Evolutionary conservation across 1,284 basidiomycete species (phyloP).

Genomic region (Trametes polyzona): DNA sequence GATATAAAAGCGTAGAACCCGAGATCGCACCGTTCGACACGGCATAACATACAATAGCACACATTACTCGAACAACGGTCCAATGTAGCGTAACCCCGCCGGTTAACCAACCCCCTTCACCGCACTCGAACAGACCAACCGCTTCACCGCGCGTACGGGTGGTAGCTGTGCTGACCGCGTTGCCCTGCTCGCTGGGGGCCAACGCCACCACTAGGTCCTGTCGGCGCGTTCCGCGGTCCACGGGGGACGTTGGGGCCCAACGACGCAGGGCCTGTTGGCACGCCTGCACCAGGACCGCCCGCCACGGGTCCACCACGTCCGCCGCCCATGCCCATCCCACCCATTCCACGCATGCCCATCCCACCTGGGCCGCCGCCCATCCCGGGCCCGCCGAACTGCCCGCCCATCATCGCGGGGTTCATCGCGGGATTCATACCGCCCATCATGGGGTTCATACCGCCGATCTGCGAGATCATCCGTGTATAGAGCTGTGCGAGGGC

Average conservation of each 20-base stretch:
- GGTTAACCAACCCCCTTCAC: neutral
- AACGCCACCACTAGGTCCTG: constrained; percentile 55
- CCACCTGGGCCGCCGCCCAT: constrained; percentile 43
- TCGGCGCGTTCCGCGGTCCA: constrained; percentile 64
- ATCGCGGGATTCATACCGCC: constrained; percentile 57
- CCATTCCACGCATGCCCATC: constrained; percentile 45
- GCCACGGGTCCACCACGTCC: constrained; percentile 51
- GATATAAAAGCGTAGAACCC: neutral
- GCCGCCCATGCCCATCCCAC: constrained; percentile 46
- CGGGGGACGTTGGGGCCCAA: constrained; percentile 64
- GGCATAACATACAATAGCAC: constrained; percentile 11
- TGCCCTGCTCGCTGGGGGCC: constrained; percentile 77
- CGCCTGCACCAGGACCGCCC: constrained; percentile 34
- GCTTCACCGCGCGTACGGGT: constrained; percentile 72
- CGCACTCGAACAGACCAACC: neutral
- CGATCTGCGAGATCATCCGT: constrained; percentile 81
- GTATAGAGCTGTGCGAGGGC: constrained; percentile 81
- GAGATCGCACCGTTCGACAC: neutral
- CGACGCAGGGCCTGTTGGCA: constrained; percentile 37
- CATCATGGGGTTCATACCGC: constrained; percentile 62
- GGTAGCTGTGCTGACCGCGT: constrained; percentile 76
- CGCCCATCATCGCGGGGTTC: constrained; percentile 27
- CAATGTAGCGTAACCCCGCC: constrained; percentile 14
- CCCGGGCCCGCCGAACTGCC: constrained; percentile 38
- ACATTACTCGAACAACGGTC: constrained; percentile 20